Percentiles rank a stretch among this genome's conserved stretches.
phyloP scores from a whole-genome alignment of 208 protist species.

The Trypanosoma platydactyli region DNA sequence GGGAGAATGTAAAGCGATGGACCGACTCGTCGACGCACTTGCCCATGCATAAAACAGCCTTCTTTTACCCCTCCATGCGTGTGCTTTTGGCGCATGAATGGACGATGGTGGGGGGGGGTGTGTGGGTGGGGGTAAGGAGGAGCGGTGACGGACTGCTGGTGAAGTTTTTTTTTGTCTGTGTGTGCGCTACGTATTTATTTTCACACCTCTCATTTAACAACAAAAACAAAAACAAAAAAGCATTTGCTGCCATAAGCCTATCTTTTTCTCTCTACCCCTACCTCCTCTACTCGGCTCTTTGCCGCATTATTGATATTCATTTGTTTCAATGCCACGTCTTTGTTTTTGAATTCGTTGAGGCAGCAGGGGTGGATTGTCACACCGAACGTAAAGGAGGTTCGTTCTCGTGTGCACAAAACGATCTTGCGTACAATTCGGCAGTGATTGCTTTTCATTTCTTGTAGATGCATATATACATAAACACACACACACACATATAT shows the following conservation, averaged over 20 bases:
- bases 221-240: background rate
- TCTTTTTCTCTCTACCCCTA: background rate
- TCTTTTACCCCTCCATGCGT: background rate
- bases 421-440: no score
- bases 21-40: constrained; percentile 41
- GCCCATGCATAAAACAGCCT: constrained; percentile 24
- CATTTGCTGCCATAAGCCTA: background rate
- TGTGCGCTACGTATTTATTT: background rate
- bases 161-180: no score
- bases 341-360: background rate
- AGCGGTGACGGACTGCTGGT: no score
- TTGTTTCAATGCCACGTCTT: background rate
- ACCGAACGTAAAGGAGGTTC: no score
- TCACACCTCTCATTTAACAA: background rate
- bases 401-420: no score
- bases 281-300: background rate
- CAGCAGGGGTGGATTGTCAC: no score
- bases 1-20: constrained; percentile 29
- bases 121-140: background rate
- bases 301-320: background rate
- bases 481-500: constrained; percentile 1
- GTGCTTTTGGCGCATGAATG: background rate
- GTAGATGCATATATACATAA: constrained; percentile 3
- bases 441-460: no score
- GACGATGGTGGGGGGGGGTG: background rate